phyloP scores from a whole-genome alignment of 176 grass and related monocot genomes.

The sorghum (Sorghum bicolor) region Sorghum_bicolor_NCBIv3 NC_012876.2:37895501-37896000 shows the following conservation, averaged over 20 bases:
- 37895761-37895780: constrained; percentile 66
- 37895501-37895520: constrained; percentile 40
- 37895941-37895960: constrained; percentile 33
- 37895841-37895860: constrained; percentile 66
- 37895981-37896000: background rate
- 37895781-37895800: constrained; percentile 65
- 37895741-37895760: constrained; percentile 54
- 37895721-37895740: constrained; percentile 68
- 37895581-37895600: constrained; percentile 79
- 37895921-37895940: constrained; percentile 83
- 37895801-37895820: constrained; percentile 67
- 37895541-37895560: constrained; percentile 88
- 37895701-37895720: constrained; percentile 58
- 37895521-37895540: constrained; percentile 68
- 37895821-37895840: constrained; percentile 69
- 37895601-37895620: constrained; percentile 62
- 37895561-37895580: constrained; percentile 74
- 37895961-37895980: constrained; percentile 3
- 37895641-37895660: background rate
- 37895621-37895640: background rate
- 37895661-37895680: background rate
- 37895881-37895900: constrained; percentile 57
- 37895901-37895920: constrained; percentile 68
- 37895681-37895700: constrained; percentile 41
- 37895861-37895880: constrained; percentile 32